Percentiles rank a stretch among this genome's conserved stretches.
phyloP scores from a whole-genome alignment of 2,329 filamentous ascomycete species.

The Colletotrichum lindemuthianum region DNA sequence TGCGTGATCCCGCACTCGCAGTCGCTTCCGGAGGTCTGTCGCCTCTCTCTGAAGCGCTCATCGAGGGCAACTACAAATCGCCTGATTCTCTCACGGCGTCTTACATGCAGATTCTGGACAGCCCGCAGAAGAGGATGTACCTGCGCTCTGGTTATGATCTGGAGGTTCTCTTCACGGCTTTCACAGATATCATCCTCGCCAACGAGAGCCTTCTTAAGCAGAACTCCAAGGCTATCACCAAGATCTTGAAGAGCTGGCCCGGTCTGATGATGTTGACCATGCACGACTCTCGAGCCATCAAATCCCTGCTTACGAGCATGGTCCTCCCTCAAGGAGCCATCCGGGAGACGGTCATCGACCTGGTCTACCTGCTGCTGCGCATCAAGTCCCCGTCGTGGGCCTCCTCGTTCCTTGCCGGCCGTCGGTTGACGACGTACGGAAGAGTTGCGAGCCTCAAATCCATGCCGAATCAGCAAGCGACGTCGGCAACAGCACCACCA shows the following conservation, averaged over 20 bases:
- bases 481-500: constrained; percentile 49
- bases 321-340: constrained; percentile 65
- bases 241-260: constrained; percentile 91
- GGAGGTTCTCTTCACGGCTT: constrained; percentile 88
- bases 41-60: constrained; percentile 89
- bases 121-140: constrained; percentile 81
- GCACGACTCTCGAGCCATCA: constrained; percentile 86
- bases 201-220: constrained; percentile 76
- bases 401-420: constrained; percentile 91
- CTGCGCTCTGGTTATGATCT: constrained; percentile 90
- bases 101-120: constrained; percentile 91
- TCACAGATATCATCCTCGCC: constrained; percentile 82
- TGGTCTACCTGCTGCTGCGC: constrained; percentile 81
- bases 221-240: constrained; percentile 91
- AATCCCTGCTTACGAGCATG: constrained; percentile 76
- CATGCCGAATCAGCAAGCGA: constrained; percentile 53
- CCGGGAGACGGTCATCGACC: constrained; percentile 84
- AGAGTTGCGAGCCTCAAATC: constrained; percentile 86
- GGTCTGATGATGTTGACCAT: constrained; percentile 89
- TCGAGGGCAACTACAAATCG: constrained; percentile 90
- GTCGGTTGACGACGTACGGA: constrained; percentile 95
- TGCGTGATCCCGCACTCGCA: constrained; percentile 84
- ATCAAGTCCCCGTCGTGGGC: constrained; percentile 97
- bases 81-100: constrained; percentile 88
- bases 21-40: constrained; percentile 86